Evolutionary conservation across 1,139 yeast species (phyloP).

Genomic region (Spathaspora sp.): DNA sequence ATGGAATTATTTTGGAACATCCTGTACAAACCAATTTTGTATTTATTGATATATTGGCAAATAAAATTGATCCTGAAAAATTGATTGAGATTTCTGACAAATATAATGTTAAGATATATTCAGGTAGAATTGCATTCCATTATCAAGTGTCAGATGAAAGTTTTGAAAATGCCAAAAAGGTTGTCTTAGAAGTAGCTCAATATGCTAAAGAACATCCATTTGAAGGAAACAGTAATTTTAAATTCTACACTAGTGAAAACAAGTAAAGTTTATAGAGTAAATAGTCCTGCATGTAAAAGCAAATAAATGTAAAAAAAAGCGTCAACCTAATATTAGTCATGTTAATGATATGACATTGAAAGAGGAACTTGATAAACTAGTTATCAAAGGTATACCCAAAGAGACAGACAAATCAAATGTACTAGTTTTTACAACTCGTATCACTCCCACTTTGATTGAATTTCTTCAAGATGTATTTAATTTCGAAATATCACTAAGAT

Average conservation of each 20-base stretch:
- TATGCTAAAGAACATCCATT: conserved; percentile 31
- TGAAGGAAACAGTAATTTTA: conserved; percentile 11
- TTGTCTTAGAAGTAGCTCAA: conserved; percentile 29
- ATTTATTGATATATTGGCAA: conserved; percentile 36
- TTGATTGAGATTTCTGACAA: conserved; percentile 26
- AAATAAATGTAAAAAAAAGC: not conserved
- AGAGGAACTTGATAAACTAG: not conserved
- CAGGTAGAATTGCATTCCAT: conserved; percentile 39
- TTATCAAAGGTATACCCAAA: not conserved
- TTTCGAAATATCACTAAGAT: conserved; percentile 34
- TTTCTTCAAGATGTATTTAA: conserved; percentile 33
- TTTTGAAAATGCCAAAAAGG: conserved; percentile 28
- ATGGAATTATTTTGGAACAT: conserved; percentile 33
- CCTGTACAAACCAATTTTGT: conserved; percentile 47
- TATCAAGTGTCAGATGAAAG: conserved; percentile 38
- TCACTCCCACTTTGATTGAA: conserved; percentile 14
- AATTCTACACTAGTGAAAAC: conserved; percentile 12
- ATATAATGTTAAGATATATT: conserved; percentile 28
- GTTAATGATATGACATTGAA: not conserved
- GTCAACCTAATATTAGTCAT: not conserved
- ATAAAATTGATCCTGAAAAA: conserved; percentile 29
- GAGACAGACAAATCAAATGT: conserved; percentile 1
- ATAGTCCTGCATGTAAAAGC: not conserved
- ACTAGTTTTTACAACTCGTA: conserved; percentile 8
- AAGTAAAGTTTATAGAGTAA: conserved; percentile 4